phyloP scores from a whole-genome alignment of 2,329 filamentous ascomycete species.

The Coniochaeta hoffmannii region DNA sequence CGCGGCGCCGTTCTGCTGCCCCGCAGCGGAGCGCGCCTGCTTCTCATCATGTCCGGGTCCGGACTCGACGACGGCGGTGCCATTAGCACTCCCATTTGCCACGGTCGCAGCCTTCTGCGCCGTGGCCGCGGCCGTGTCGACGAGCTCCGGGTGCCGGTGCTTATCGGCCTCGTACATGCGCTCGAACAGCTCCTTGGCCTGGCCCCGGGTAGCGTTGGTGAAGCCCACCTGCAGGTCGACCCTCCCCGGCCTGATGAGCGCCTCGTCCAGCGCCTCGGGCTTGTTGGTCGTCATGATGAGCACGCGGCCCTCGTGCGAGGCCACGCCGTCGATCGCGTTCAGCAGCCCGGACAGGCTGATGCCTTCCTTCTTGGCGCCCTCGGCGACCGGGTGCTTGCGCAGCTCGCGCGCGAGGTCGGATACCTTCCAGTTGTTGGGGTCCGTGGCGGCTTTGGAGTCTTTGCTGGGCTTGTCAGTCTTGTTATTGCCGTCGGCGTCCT shows the following conservation, averaged over 20 bases:
- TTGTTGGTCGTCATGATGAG: constrained; percentile 80
- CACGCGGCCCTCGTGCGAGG: constrained; percentile 69
- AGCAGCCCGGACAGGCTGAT: constrained; percentile 73
- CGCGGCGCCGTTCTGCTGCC: neutral
- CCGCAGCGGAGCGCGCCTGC: constrained; percentile 1
- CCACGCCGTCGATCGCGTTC: constrained; percentile 78
- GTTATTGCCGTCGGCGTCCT: constrained; percentile 12
- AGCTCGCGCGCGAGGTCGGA: constrained; percentile 34
- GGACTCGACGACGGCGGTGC: neutral
- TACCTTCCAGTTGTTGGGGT: constrained; percentile 19
- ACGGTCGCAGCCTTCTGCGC: neutral
- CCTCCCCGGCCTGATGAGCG: constrained; percentile 65
- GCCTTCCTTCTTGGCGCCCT: constrained; percentile 31
- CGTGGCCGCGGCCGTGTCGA: neutral
- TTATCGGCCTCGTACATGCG: constrained; percentile 50
- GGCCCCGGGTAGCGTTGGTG: constrained; percentile 45
- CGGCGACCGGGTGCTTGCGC: constrained; percentile 25
- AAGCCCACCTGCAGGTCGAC: constrained; percentile 59
- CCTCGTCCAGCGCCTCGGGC: constrained; percentile 64
- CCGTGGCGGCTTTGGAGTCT: constrained; percentile 15
- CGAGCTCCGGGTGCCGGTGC: constrained; percentile 10
- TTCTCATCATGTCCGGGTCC: neutral
- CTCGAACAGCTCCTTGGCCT: constrained; percentile 51
- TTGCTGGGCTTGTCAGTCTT: constrained; percentile 24
- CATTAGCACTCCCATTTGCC: neutral